Base-by-base conservation (phyloP, 352 stramenopile species). In the Globisporangium iwayamae region DNA sequence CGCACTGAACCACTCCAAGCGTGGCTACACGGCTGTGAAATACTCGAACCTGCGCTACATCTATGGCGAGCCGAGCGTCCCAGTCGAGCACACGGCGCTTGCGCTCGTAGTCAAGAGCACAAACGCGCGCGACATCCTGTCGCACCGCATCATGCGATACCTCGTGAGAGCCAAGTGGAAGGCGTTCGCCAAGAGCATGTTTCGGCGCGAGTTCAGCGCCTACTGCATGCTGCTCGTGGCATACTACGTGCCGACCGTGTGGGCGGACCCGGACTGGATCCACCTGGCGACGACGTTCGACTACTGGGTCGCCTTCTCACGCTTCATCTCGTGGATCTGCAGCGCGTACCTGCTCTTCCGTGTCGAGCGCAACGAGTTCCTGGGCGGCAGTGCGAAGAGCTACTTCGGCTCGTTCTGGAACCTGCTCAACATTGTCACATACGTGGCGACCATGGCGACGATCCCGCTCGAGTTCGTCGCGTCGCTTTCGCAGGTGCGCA, bases 341-440 rank as follows among this genome's bases (percentile, higher is more conserved):
- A 81, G 75, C 20, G 58, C 83, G 18, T 86, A 86, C 59, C 51
- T 90, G 50, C 62, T 89, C 11, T 30, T 87, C 16, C 64, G 68
- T 28, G 74, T 90, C 25, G 81, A 90, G 45, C 66, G 67, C 18
- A 75, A 69, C 43, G 81, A 90, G 47, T 81, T 78, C 48, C 45
- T 67, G 10, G 81, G 74, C 16, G 74, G 83, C 28, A 71, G 68
- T 11, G 73, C 64, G 2, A 66, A 65, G 13, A 78, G 60, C 50
- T 90, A 90, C 62, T 83, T 90, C 22, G 30, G 54, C 18, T 87
- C 77, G 18, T 86, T 88, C 52, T 87, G 79, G 77, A 86, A 89
- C 38, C 68, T 72, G 60, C 73, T 90, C 60, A 86, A 82, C 22
- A 59, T 83, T 30, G 36, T 75, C 34, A 79, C 77, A 9, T 87